phyloP scores from a whole-genome alignment of 768 basidiomycete species.

The Phaeolepiota aurea region DNA sequence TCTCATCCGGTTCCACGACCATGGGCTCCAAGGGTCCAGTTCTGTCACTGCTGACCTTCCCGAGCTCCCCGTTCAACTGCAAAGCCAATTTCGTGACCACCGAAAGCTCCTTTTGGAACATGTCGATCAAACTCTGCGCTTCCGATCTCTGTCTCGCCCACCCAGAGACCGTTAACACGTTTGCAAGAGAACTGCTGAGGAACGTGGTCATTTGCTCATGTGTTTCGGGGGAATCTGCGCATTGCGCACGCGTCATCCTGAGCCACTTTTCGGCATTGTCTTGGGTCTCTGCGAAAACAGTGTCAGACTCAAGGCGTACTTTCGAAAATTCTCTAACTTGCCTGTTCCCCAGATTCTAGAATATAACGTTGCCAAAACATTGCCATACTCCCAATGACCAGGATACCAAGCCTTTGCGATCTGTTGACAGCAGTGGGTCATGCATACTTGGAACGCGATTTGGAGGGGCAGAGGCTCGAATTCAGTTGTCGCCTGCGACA shows the following conservation, averaged over 20 bases:
- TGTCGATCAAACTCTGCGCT: slow-evolving; percentile 8
- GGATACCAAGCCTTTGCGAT: slow-evolving; percentile 35
- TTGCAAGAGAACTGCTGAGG: slow-evolving; percentile 13
- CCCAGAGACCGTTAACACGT: slow-evolving; percentile 18
- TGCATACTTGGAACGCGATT: slow-evolving; percentile 30
- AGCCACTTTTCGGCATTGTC: slow-evolving; percentile 17
- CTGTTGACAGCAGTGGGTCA: slow-evolving; percentile 26
- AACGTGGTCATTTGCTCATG: slow-evolving; percentile 12
- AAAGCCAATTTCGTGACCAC: slow-evolving; percentile 21
- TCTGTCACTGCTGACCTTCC: slow-evolving; percentile 9
- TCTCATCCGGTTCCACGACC: neutral
- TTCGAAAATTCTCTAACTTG: slow-evolving; percentile 9
- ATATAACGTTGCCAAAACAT: slow-evolving; percentile 26
- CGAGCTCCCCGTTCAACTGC: slow-evolving; percentile 20
- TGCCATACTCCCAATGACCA: slow-evolving; percentile 31
- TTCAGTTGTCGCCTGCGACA: slow-evolving; percentile 13
- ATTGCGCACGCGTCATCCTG: slow-evolving; percentile 14
- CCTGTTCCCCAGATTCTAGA: slow-evolving; percentile 27
- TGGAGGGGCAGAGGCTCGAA: slow-evolving; percentile 26
- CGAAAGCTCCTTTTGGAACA: slow-evolving; percentile 11
- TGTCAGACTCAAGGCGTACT: neutral
- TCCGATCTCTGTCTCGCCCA: slow-evolving; percentile 15
- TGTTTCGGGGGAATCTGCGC: slow-evolving; percentile 13
- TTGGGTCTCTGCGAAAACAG: neutral
- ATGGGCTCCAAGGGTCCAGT: slow-evolving; percentile 13